These are phyloP conservation scores for Astrephomene gubernaculifera DNA, from an alignment of 139 green algal genomes.

Conservation along the genomic window DNA sequence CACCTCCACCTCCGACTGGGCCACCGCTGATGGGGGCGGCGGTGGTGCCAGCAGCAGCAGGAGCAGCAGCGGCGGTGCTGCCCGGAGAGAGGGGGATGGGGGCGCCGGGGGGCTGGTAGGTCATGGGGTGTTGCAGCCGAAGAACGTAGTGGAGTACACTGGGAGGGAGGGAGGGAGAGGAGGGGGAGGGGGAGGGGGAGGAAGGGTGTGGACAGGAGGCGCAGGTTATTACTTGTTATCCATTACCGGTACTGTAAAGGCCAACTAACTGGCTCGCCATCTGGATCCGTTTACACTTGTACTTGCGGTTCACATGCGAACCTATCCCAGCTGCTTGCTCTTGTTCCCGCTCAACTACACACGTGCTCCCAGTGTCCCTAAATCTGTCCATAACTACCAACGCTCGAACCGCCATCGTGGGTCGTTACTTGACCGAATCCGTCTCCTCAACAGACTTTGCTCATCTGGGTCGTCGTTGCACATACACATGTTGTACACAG, in stretches of 20 bases:
- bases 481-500: too few species aligned
- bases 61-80: background rate
- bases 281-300: background rate
- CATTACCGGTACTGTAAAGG: too few species aligned
- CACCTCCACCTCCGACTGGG: too few species aligned
- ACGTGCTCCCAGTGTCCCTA: background rate
- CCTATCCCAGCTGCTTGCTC: background rate
- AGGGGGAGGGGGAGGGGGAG: background rate
- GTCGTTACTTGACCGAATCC: background rate
- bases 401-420: background rate
- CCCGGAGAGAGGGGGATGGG: background rate
- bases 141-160: slow-evolving; percentile 18
- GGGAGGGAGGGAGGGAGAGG: background rate
- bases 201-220: background rate
- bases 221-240: background rate
- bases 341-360: background rate
- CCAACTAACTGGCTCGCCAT: background rate
- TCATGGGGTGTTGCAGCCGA: slow-evolving; percentile 17
- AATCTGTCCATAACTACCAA: background rate
- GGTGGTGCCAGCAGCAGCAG: too few species aligned
- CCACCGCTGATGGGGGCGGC: too few species aligned
- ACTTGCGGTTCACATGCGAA: background rate
- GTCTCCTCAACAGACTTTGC: too few species aligned
- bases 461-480: too few species aligned
- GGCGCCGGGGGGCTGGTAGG: background rate